A percentile compares a stretch with the other conserved stretches of the same genome.
Evolutionary conservation across 108 stramenopile species (phyloP).

Genomic region (Aureococcus anophagefferens): DNA sequence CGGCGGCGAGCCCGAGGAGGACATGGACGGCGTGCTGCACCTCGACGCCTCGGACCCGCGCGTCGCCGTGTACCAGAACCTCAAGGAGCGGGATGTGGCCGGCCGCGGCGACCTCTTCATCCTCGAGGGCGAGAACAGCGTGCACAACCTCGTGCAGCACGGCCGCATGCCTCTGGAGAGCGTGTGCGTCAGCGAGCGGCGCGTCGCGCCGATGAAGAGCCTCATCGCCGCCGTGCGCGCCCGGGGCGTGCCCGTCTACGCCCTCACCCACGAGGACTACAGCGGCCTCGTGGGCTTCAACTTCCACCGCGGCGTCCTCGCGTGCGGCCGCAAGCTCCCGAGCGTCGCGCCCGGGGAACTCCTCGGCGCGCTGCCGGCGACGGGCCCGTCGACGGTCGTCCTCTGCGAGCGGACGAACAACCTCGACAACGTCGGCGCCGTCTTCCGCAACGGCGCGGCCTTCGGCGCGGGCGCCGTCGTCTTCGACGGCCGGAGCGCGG

Average conservation of each 20-base stretch:
- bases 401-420: background rate
- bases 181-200: background rate
- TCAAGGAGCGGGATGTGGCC: background rate
- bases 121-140: background rate
- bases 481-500: background rate
- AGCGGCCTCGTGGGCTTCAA: background rate
- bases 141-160: background rate
- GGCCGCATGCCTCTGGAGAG: background rate
- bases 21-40: background rate
- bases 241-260: background rate
- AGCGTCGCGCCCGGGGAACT: background rate
- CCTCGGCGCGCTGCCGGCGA: background rate
- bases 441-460: background rate
- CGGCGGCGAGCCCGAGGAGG: no score
- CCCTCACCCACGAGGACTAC: background rate
- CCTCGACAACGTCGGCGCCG: background rate
- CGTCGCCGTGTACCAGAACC: background rate
- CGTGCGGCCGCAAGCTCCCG: background rate
- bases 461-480: background rate
- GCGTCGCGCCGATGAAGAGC: background rate
- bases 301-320: slow-evolving; percentile 1
- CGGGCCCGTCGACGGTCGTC: background rate
- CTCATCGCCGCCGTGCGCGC: background rate
- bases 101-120: background rate
- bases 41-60: background rate